These are phyloP conservation scores for Climacium dendroides DNA, from an alignment of 225 moss, liverwort and hornwort species.

Conservation along the genomic window DNA sequence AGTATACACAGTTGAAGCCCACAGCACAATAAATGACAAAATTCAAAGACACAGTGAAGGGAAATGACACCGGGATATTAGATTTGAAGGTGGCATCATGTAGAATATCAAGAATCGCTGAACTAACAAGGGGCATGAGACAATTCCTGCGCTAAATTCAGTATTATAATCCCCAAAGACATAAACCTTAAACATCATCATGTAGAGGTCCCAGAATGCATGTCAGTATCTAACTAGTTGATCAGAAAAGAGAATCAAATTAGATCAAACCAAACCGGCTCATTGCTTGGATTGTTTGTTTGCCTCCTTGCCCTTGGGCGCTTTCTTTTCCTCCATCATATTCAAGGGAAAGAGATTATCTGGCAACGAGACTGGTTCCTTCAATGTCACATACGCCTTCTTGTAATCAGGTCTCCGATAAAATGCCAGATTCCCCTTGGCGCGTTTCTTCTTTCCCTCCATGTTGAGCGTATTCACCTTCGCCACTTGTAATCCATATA, in stretches of 20 bases:
- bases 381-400: conserved; percentile 92
- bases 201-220: not conserved
- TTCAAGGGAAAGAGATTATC: conserved; percentile 72
- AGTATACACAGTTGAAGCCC: not conserved
- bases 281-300: not conserved
- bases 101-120: not conserved
- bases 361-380: conserved; percentile 75
- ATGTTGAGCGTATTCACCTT: conserved; percentile 98
- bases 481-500: conserved; percentile 92
- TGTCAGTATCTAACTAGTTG: not conserved
- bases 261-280: not conserved
- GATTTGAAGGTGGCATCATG: not conserved
- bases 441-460: conserved; percentile 98
- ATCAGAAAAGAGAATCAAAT: not conserved
- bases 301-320: not conserved
- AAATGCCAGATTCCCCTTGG: conserved; percentile 35
- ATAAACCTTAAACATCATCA: not conserved
- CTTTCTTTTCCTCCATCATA: conserved; percentile 40
- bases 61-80: not conserved
- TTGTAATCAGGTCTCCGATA: conserved; percentile 96
- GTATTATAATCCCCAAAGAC: not conserved
- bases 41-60: not conserved
- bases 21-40: not conserved
- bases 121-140: not conserved
- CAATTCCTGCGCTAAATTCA: not conserved